phyloP scores from a whole-genome alignment of 176 grass and related monocot genomes.

The Tillandsia fasciculata region DNA sequence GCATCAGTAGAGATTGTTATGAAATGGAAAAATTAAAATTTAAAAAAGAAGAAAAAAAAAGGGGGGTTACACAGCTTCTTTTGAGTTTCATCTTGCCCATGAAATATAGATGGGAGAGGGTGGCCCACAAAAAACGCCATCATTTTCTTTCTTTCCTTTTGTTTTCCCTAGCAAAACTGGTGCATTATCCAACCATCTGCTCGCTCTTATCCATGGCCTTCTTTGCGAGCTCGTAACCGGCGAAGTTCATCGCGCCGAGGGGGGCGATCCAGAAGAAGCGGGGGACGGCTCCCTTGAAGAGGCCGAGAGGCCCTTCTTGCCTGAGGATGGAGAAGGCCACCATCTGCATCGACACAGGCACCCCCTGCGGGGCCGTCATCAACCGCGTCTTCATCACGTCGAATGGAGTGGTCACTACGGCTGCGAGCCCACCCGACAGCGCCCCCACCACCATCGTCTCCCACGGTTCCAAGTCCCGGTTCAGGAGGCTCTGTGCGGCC shows the following conservation, averaged over 20 bases:
- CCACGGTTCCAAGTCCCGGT: slow-evolving; percentile 79
- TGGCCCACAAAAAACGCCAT: no score
- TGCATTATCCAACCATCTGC: not conserved
- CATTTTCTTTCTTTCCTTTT: no score
- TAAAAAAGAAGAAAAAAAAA: no score
- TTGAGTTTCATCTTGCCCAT: no score
- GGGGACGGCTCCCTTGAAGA: slow-evolving; percentile 84
- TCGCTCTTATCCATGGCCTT: slow-evolving; percentile 67
- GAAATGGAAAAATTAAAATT: no score
- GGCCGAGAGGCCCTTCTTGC: slow-evolving; percentile 67
- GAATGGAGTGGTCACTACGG: slow-evolving; percentile 82
- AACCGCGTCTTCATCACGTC: slow-evolving; percentile 96
- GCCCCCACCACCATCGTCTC: slow-evolving; percentile 73
- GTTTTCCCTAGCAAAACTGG: no score
- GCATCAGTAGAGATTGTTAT: no score
- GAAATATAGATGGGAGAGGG: no score
- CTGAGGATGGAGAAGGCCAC: slow-evolving; percentile 80
- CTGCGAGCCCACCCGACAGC: slow-evolving; percentile 79
- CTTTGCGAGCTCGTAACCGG: slow-evolving; percentile 89
- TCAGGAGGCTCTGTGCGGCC: slow-evolving; percentile 58
- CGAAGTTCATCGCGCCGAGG: slow-evolving; percentile 95
- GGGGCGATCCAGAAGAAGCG: slow-evolving; percentile 97
- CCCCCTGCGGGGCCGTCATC: slow-evolving; percentile 84
- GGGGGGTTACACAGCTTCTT: no score
- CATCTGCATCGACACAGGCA: slow-evolving; percentile 79